Evolutionary conservation across 768 basidiomycete species (phyloP), one percentile per base, ranked within the genome.

Genomic region (Leccinum rimulosum): DNA sequence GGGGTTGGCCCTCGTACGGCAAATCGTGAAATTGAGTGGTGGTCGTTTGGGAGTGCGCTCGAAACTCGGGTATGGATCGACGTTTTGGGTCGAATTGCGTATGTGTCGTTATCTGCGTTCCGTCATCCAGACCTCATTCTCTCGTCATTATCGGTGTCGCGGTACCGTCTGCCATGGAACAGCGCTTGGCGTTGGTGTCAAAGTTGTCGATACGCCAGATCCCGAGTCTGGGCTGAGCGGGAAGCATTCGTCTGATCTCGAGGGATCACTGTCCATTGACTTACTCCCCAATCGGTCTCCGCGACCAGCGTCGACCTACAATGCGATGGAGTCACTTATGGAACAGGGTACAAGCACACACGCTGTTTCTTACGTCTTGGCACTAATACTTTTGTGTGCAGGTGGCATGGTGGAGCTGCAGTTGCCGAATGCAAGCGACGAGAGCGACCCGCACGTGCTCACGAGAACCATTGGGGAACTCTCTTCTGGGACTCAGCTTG

Each of bases 61-160:
- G 17, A 83, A 85, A 69, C 74, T 82, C 1, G 81, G 82, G 8
- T 77, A 83, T 64, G 94, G 94, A 15, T 91, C 87, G 36, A 92
- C 88, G 38, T 95, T 95, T 76, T 95, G 93, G 93, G 88, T 92
- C 9, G 91, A 92, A 70, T 72, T 92, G 36, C 87, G 77, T 81
- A 68, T 62, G 79, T 75, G 6, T 48, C 49, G 52, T 55, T 49
- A 63, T 68, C 52, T 60, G 45, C 52, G 40, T 63, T 59, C 47
- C 51, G 12, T 57, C 30, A 57, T 19, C 59, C 50, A 35, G 57
- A 38, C 53, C 60, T 68, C 49, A 61, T 54, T 56, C 49, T 56
- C 47, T 43, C 57, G 40, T 48, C 27, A 59, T 58, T 50, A 30
- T 58, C 62, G 12, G 22, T 19, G 54, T 54, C n/a, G 47, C 59